Conservation (phyloP, 2,329 filamentous ascomycete genomes). For the Capronia americana region DNA sequence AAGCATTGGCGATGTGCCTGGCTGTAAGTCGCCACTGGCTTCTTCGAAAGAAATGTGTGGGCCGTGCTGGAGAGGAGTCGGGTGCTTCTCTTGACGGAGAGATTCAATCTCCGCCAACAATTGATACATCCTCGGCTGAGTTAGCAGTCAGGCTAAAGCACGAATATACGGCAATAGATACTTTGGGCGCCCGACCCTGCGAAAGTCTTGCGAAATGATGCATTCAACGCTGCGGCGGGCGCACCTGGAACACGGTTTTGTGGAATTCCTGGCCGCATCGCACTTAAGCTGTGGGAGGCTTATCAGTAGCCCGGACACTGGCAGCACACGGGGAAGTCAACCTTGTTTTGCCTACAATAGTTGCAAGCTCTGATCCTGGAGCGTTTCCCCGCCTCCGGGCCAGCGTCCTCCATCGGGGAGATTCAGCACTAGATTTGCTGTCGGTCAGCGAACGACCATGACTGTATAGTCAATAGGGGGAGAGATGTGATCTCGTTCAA, state of each 20-base stretch:
- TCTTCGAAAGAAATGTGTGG: not conserved
- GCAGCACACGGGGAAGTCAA: slow-evolving; percentile 43
- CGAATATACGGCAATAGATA: slow-evolving; percentile 5
- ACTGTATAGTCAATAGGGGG: not conserved
- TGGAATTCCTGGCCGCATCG: slow-evolving; percentile 22
- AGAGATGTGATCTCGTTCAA: not conserved
- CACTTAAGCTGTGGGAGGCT: slow-evolving; percentile 16
- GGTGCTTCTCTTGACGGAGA: slow-evolving; percentile 6
- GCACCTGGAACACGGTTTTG: slow-evolving; percentile 26
- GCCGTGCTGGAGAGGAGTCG: not conserved
- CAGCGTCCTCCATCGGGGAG: not conserved
- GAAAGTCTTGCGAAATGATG: slow-evolving; percentile 11
- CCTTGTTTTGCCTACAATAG: slow-evolving; percentile 72
- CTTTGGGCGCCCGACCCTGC: slow-evolving; percentile 19
- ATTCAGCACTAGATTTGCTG: not conserved
- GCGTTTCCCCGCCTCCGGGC: not conserved
- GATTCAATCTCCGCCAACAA: slow-evolving; percentile 17
- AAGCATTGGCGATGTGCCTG: not conserved
- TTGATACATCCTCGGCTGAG: slow-evolving; percentile 32
- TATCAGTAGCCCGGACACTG: not conserved
- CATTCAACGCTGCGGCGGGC: slow-evolving; percentile 13
- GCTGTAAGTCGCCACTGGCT: not conserved
- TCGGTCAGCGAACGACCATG: not conserved
- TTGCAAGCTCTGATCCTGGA: slow-evolving; percentile 59
- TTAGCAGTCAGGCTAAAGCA: slow-evolving; percentile 11